phyloP scores from a whole-genome alignment of 257 asterid genomes.

The Penstemon barbatus region DNA sequence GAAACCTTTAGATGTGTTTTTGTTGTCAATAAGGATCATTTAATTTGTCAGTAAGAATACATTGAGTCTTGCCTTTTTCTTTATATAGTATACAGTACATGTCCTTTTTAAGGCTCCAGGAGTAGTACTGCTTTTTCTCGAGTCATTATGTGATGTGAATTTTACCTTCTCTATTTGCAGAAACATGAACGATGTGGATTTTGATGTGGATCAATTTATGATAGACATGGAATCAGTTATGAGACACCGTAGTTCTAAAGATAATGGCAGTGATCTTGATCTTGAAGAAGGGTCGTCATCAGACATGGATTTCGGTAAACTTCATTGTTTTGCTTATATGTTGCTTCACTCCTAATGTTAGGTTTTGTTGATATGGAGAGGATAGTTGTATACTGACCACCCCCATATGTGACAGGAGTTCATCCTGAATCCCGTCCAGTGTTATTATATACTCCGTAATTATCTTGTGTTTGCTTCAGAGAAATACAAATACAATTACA shows the following conservation, averaged over 20 bases:
- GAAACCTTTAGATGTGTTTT: background rate
- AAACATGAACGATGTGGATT: conserved; percentile 58
- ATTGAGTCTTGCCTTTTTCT: too few species aligned
- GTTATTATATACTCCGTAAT: background rate
- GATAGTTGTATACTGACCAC: background rate
- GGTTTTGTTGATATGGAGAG: conserved; percentile 10
- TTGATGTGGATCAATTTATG: conserved; percentile 85
- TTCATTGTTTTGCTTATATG: conserved; percentile 5
- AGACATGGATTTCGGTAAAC: conserved; percentile 81
- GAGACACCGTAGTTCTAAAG: conserved; percentile 50
- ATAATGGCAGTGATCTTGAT: conserved; percentile 48
- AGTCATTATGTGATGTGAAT: conserved; percentile 10
- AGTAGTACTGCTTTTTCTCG: background rate
- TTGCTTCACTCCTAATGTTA: conserved; percentile 8
- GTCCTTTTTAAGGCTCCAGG: too few species aligned
- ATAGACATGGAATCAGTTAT: conserved; percentile 73
- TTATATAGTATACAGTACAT: too few species aligned
- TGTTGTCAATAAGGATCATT: too few species aligned
- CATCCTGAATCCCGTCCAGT: background rate
- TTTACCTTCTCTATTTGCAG: conserved; percentile 33
- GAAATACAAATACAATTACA: conserved; percentile 17
- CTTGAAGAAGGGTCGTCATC: conserved; percentile 64
- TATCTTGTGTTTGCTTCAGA: background rate
- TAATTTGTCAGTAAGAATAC: too few species aligned
- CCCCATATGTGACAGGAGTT: conserved; percentile 1